Conservation (phyloP, 495 filamentous ascomycete genomes). For the Bathelium albidoporum region DNA sequence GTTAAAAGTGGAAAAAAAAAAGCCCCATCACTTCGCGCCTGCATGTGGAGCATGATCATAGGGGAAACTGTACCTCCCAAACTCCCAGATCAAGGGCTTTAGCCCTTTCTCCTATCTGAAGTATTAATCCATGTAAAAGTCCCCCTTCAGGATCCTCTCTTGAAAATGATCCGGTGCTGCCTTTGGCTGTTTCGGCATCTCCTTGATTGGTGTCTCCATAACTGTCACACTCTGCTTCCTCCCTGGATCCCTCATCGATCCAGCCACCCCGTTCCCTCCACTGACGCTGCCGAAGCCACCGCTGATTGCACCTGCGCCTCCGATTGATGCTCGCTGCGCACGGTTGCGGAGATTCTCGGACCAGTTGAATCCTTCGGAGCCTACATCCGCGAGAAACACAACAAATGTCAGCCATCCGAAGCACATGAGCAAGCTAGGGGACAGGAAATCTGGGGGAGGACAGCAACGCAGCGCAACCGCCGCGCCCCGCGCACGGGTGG, state of each 20-base stretch:
- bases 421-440: background rate
- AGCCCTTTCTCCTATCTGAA: background rate
- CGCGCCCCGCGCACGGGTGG: background rate
- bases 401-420: background rate
- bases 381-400: slow-evolving; percentile 34
- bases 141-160: slow-evolving; percentile 91
- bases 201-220: slow-evolving; percentile 50
- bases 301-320: slow-evolving; percentile 23
- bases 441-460: background rate
- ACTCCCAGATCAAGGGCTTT: too few species aligned
- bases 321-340: slow-evolving; percentile 70
- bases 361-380: slow-evolving; percentile 92
- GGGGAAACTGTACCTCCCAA: background rate
- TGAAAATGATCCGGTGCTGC: slow-evolving; percentile 80
- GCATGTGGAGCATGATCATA: background rate
- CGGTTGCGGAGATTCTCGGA: slow-evolving; percentile 84
- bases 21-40: background rate
- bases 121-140: slow-evolving; percentile 88
- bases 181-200: slow-evolving; percentile 35
- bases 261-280: background rate
- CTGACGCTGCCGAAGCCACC: background rate
- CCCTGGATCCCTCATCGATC: background rate
- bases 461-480: background rate
- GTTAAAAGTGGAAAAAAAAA: background rate
- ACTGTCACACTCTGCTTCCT: slow-evolving; percentile 50